phyloP scores from a whole-genome alignment of 805 yeast genomes.

The Kodamaea nitidulidarum region DNA sequence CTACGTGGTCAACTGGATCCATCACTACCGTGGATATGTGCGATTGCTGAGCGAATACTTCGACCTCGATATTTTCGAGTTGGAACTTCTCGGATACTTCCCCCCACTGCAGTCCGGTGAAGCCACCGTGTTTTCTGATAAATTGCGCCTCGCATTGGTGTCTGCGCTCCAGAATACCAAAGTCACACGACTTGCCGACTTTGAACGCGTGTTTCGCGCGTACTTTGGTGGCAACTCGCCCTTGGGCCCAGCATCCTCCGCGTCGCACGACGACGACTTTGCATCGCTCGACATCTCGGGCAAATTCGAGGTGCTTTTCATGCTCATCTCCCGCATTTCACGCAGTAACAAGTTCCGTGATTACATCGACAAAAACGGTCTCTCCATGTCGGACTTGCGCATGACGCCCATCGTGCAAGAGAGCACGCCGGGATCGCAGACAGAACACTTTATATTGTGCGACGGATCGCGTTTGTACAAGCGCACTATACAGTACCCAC shows the following conservation, averaged over 20 bases:
- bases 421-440: neutral
- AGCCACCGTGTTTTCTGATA: slow-evolving; percentile 18
- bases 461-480: slow-evolving; percentile 53
- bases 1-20: slow-evolving; percentile 52
- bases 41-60: slow-evolving; percentile 49
- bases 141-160: slow-evolving; percentile 41
- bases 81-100: slow-evolving; percentile 44
- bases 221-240: slow-evolving; percentile 34
- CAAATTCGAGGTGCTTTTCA: slow-evolving; percentile 48
- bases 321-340: slow-evolving; percentile 42
- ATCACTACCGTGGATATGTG: slow-evolving; percentile 48
- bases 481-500: slow-evolving; percentile 23
- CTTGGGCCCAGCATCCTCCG: slow-evolving; percentile 19
- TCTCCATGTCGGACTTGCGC: slow-evolving; percentile 24
- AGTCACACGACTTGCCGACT: slow-evolving; percentile 24
- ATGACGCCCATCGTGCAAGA: slow-evolving; percentile 11
- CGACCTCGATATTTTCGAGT: slow-evolving; percentile 58
- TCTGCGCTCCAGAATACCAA: slow-evolving; percentile 38
- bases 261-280: slow-evolving; percentile 26
- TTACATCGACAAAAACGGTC: slow-evolving; percentile 40
- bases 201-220: slow-evolving; percentile 30
- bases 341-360: slow-evolving; percentile 43
- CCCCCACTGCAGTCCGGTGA: slow-evolving; percentile 6
- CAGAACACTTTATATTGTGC: slow-evolving; percentile 37
- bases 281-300: slow-evolving; percentile 39